Percentiles rank a stretch among this genome's conserved stretches.
phyloP scores from a whole-genome alignment of 305 asterid genomes.

The Plantago coronopus region DNA sequence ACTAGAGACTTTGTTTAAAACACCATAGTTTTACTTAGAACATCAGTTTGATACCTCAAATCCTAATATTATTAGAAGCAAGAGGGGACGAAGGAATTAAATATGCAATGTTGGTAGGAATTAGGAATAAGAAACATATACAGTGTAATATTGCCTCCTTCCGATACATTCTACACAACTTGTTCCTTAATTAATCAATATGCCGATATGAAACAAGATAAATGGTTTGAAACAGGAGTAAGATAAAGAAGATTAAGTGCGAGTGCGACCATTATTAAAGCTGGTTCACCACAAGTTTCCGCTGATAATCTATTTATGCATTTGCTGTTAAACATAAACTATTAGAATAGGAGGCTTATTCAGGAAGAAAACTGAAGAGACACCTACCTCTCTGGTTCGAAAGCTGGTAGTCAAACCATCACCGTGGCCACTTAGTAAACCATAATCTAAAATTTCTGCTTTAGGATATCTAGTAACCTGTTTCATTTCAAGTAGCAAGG shows the following conservation, averaged over 20 bases:
- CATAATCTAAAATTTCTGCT: slow-evolving; percentile 32
- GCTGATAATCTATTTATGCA: slow-evolving; percentile 9
- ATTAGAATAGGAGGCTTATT: slow-evolving; percentile 12
- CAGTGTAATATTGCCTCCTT: too few species aligned
- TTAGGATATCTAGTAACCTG: slow-evolving; percentile 37
- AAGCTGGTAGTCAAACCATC: slow-evolving; percentile 29
- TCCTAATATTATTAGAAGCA: too few species aligned
- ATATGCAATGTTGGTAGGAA: too few species aligned
- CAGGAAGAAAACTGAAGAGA: slow-evolving; percentile 8
- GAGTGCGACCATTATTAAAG: slow-evolving; percentile 2
- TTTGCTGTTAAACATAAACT: slow-evolving; percentile 11
- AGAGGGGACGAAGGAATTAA: too few species aligned
- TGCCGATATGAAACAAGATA: too few species aligned
- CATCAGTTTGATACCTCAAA: too few species aligned
- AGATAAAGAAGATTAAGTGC: slow-evolving; percentile 1
- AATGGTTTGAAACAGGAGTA: not conserved
- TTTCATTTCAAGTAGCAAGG: slow-evolving; percentile 18
- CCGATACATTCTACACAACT: too few species aligned
- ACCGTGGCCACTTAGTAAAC: slow-evolving; percentile 18
- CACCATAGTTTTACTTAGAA: too few species aligned
- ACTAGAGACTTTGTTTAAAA: too few species aligned
- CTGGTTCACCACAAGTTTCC: slow-evolving; percentile 7
- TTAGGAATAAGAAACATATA: too few species aligned
- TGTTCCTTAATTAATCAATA: too few species aligned
- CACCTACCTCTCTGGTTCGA: slow-evolving; percentile 30